Evolutionary conservation across 2,329 filamentous ascomycete species (phyloP), one percentile per base, ranked within the genome.

Genomic region (Xylariaceae sp.): DNA sequence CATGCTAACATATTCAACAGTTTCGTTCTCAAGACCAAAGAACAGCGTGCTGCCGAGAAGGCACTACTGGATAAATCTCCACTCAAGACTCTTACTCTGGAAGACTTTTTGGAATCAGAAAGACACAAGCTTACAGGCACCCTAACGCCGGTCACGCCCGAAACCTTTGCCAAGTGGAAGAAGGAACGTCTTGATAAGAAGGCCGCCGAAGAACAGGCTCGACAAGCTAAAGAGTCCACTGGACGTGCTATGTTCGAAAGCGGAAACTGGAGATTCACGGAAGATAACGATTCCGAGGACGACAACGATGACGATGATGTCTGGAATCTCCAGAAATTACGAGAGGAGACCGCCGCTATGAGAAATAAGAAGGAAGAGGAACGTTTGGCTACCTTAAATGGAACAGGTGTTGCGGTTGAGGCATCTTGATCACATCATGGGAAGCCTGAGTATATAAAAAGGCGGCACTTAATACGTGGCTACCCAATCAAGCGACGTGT

Each of bases 91-190:
- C 80, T 99, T 47, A 99, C 94, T 1, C 81, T 99, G 43, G 94
- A 99, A 75, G 94, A 99, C 70, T 99, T 97, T 79, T 75, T 99
- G 50, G 94, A 99, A 72, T 93, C 89, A 1, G 93, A 99, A 76
- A 84, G 94, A 62, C 91, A 97, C 76, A 97, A 97, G 73, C 83
- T 99, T 47, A 92, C 88, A 0, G 94, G 93, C 50, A 91, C 80
- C 1, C 79, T 97, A 47, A 99, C 95, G 1, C 95, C 95, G 5
- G 95, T 99, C 57, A 99, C 89, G 1, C 87, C 87, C 2, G 94
- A 99, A 68, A 81, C 84, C 1, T 99, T 99, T 67, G 90, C 90
- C 56, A 94, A 94, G 67, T 99, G 94, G 94, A 99, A 99, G 81
- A 87, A 92, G 74, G 88, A 96, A 48, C 88, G 94, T 42, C 69